Percentiles rank a stretch among this genome's conserved stretches.
phyloP scores from a whole-genome alignment of 306 rosid genomes.

The Rubus parviflorus region DNA sequence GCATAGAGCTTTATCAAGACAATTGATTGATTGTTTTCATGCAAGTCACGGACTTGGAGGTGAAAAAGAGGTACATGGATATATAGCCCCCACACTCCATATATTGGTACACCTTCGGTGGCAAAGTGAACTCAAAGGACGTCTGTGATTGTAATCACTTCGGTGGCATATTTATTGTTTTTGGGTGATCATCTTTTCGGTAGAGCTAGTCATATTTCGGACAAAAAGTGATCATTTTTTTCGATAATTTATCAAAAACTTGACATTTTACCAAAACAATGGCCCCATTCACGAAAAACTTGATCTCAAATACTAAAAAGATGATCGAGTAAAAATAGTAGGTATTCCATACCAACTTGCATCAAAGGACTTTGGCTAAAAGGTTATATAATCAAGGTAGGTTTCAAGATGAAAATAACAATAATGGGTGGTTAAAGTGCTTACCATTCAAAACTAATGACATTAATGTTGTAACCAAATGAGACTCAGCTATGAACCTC shows the following conservation, averaged over 20 bases:
- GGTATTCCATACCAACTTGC: background rate
- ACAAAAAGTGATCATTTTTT: background rate
- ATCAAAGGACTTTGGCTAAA: background rate
- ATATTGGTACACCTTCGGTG: background rate
- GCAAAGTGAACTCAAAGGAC: background rate
- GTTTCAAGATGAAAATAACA: background rate
- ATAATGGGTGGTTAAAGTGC: background rate
- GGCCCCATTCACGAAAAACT: background rate
- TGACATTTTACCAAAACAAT: background rate
- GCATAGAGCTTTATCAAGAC: slow-evolving; percentile 7
- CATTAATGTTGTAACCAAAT: background rate
- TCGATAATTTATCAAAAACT: background rate
- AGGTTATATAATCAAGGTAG: background rate
- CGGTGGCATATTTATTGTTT: background rate
- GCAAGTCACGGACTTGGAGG: slow-evolving; percentile 28
- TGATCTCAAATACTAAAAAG: background rate
- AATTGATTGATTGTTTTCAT: background rate
- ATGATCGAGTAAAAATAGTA: background rate
- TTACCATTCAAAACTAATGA: background rate
- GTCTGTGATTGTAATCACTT: background rate
- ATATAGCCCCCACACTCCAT: slow-evolving; percentile 11
- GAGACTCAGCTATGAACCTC: background rate
- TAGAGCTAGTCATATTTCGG: background rate
- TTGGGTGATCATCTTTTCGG: background rate
- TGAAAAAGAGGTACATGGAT: background rate